These are phyloP conservation scores for Hydrangea macrophylla DNA, from an alignment of 148 eudicot species.

Conservation along the genomic window DNA sequence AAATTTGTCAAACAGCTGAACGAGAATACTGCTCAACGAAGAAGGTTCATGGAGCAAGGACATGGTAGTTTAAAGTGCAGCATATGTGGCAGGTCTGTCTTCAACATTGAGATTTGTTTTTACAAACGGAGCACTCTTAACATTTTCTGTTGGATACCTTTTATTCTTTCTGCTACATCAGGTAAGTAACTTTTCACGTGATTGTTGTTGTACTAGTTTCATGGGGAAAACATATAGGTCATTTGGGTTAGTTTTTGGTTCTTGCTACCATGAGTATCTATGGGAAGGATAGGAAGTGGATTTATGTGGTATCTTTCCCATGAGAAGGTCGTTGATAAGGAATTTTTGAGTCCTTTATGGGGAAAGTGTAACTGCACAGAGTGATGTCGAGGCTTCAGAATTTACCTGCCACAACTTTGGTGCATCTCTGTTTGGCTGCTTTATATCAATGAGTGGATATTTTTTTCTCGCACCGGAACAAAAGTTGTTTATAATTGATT, in stretches of 20 bases:
- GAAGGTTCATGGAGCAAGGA: conserved; percentile 43
- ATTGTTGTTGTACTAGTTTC: conserved; percentile 4
- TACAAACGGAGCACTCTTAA: conserved; percentile 9
- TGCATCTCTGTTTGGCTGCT: neutral
- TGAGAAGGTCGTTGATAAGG: neutral
- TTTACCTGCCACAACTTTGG: neutral
- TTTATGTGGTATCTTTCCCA: neutral
- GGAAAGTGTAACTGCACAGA: neutral
- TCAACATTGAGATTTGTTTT: too few relatives aligned
- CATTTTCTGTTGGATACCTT: conserved; percentile 12
- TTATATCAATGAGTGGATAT: too few relatives aligned
- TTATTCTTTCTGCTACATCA: conserved; percentile 12
- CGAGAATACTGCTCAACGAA: conserved; percentile 35
- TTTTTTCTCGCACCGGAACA: too few relatives aligned
- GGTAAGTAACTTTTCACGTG: conserved; percentile 17
- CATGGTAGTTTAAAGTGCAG: conserved; percentile 55
- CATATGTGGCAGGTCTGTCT: conserved; percentile 69
- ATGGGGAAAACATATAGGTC: neutral
- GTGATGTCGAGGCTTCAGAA: conserved; percentile 4
- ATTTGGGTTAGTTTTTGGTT: neutral
- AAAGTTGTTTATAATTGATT: too few relatives aligned
- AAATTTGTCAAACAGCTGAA: conserved; percentile 43
- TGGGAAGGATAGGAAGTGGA: conserved; percentile 4
- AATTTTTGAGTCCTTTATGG: neutral
- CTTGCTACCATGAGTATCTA: too few relatives aligned